Evolutionary conservation across 768 basidiomycete genomes (phyloP), one percentile per base, ranked within the genome.

Genomic region (Rhodotorula toruloides): DNA sequence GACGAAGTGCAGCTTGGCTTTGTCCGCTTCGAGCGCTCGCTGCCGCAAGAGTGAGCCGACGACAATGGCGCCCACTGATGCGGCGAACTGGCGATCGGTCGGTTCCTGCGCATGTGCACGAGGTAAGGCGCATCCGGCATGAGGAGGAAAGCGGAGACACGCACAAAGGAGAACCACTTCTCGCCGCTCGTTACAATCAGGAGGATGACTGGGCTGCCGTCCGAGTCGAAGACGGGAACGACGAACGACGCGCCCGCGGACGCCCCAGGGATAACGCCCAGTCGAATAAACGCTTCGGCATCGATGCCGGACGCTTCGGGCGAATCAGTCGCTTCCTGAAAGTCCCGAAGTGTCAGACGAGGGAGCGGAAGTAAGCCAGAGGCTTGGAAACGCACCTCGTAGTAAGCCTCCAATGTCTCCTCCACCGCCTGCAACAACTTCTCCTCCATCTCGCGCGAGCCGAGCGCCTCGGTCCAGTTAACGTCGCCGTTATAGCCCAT

Each of bases 161-260:
- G 31, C 21, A 61, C 55, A 40, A 69, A 69, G 32, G 43, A 2
- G 54, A 61, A 65, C 62, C 62, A 63, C 39, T 61, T 61, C 36
- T 65, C 63, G 2, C 49, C 55, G 32, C 62, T 64, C 6, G 68
- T 61, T 8, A 69, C n/a, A 8, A 69, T 46, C 27, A 69, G 53
- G n/a, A 71, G 53, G 14, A 66, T 10, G 25, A 65, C 49, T 0
- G 70, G 65, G 14, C 27, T 16, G 22, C 65, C 52, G 43, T 61
- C 62, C 39, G 61, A 61, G 40, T 71, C 70, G 31, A 71, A 67
- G 7, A 71, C 34, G 13, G 68, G 63, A 3, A 69, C 32, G 44
- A 54, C 56, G 31, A 36, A 34, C 9, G 50, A 54, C 17, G 40
- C 16, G 25, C 25, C 22, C 7, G 25, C 43, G n/a, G 31, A 34